phyloP scores from a whole-genome alignment of 225 moss, liverwort and hornwort species.

The Lunularia cruciata region DNA sequence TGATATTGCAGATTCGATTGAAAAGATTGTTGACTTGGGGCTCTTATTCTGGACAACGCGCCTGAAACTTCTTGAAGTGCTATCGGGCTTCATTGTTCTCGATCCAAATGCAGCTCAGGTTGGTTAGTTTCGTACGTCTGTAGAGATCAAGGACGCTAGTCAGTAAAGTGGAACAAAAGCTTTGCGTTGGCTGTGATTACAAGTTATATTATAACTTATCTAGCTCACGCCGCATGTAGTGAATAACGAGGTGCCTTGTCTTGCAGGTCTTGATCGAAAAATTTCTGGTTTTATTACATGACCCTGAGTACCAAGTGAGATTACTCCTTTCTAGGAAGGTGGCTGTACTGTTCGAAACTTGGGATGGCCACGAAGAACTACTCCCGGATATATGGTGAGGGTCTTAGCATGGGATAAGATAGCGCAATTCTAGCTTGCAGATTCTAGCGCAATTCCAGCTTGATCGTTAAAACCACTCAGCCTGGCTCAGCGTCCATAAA shows the following conservation, averaged over 20 bases:
- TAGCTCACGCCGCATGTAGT: not conserved
- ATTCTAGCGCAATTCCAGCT: too few relatives aligned
- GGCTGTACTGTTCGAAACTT: conserved; percentile 80
- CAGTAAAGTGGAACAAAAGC: not conserved
- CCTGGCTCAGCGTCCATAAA: too few relatives aligned
- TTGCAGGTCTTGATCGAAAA: conserved; percentile 77
- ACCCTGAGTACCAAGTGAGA: conserved; percentile 85
- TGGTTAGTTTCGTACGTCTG: not conserved
- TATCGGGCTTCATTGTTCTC: conserved; percentile 74
- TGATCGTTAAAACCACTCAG: too few relatives aligned
- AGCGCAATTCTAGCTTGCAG: not conserved
- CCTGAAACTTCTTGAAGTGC: conserved; percentile 64
- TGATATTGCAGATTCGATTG: conserved; percentile 62
- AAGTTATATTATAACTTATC: too few relatives aligned
- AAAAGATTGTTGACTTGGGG: conserved; percentile 61
- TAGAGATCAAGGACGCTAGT: too few relatives aligned
- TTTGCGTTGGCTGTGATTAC: not conserved
- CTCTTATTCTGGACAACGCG: conserved; percentile 83
- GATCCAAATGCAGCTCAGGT: conserved; percentile 93
- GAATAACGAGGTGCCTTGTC: not conserved
- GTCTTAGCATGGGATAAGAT: not conserved
- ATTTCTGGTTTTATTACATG: conserved; percentile 67
- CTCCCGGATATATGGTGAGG: conserved; percentile 85
- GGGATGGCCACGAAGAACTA: conserved; percentile 90
- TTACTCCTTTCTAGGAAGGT: conserved; percentile 53